Percentiles rank a stretch among this genome's conserved stretches.
phyloP scores from a whole-genome alignment of 108 stramenopile species.

The Cyclostephanos invisitatus region DNA sequence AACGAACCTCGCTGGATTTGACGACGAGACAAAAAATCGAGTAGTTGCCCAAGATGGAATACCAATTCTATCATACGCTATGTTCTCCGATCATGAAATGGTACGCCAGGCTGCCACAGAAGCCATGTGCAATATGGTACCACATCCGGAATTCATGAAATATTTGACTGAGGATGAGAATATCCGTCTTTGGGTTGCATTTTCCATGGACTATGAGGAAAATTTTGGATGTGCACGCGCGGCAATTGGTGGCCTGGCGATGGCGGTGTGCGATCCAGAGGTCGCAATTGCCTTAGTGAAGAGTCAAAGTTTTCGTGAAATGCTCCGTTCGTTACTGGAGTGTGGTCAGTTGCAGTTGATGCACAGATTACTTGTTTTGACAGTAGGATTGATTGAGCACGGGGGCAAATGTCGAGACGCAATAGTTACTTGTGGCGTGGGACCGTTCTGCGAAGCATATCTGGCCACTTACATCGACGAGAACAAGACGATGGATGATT shows the following conservation, averaged over 20 bases:
- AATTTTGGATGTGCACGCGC: conserved; percentile 82
- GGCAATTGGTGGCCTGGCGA: conserved; percentile 87
- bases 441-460: conserved; percentile 76
- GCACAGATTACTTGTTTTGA: conserved; percentile 73
- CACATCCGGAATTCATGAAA: conserved; percentile 76
- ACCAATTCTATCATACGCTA: conserved; percentile 75
- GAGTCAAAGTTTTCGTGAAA: conserved; percentile 55
- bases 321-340: conserved; percentile 59
- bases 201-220: conserved; percentile 76
- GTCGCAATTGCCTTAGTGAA: conserved; percentile 60
- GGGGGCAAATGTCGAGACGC: conserved; percentile 58
- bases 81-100: conserved; percentile 95
- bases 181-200: conserved; percentile 89
- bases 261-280: conserved; percentile 68
- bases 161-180: conserved; percentile 74
- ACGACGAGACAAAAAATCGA: conserved; percentile 86
- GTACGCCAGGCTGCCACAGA: conserved; percentile 96
- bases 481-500: conserved; percentile 57
- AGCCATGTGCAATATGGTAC: conserved; percentile 91
- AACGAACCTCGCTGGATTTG: conserved; percentile 91
- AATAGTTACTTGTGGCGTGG: conserved; percentile 57
- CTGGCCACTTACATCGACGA: conserved; percentile 62
- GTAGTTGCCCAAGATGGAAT: conserved; percentile 88
- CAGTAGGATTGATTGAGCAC: conserved; percentile 66
- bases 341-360: conserved; percentile 84